These are phyloP conservation scores for Falciphora oryzae DNA, from an alignment of 2,329 filamentous ascomycete species.

Conservation along the genomic window DNA sequence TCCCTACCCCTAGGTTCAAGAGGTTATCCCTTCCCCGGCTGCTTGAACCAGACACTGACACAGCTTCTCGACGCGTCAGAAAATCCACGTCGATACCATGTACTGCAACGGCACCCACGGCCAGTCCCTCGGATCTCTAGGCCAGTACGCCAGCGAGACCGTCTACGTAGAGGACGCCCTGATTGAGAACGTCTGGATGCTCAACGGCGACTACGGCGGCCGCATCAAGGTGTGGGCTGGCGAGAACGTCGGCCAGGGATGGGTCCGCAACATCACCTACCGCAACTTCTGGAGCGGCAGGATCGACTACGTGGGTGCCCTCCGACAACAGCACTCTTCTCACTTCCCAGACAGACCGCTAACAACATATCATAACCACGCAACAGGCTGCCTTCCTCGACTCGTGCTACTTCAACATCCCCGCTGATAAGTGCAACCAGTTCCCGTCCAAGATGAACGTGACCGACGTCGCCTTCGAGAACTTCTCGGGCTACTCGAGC, in stretches of 20 bases:
- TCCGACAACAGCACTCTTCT: not conserved
- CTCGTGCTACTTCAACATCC: conserved; percentile 43
- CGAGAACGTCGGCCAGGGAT: conserved; percentile 50
- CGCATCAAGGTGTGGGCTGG: conserved; percentile 59
- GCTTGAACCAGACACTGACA: too few relatives aligned
- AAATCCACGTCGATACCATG: conserved; percentile 40
- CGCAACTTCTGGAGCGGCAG: conserved; percentile 53
- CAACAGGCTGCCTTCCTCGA: conserved; percentile 36
- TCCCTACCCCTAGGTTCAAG: not conserved
- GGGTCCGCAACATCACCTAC: conserved; percentile 58
- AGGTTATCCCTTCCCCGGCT: too few relatives aligned
- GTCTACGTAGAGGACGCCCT: conserved; percentile 51
- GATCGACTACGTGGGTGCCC: conserved; percentile 39
- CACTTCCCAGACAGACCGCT: not conserved
- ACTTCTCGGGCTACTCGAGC: conserved; percentile 39
- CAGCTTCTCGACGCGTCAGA: conserved; percentile 16
- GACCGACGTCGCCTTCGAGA: conserved; percentile 52
- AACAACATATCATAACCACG: not conserved
- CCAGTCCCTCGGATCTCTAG: conserved; percentile 52
- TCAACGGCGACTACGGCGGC: conserved; percentile 46
- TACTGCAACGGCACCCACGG: conserved; percentile 56
- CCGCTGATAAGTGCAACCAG: conserved; percentile 2
- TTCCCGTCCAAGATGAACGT: conserved; percentile 47
- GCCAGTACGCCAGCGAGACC: conserved; percentile 48
- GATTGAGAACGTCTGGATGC: conserved; percentile 53